Evolutionary conservation across 202 grass and related monocot genomes (phyloP), one percentile per base, ranked within the genome.

Genomic region (Schoenoplectus tabernaemontani): DNA sequence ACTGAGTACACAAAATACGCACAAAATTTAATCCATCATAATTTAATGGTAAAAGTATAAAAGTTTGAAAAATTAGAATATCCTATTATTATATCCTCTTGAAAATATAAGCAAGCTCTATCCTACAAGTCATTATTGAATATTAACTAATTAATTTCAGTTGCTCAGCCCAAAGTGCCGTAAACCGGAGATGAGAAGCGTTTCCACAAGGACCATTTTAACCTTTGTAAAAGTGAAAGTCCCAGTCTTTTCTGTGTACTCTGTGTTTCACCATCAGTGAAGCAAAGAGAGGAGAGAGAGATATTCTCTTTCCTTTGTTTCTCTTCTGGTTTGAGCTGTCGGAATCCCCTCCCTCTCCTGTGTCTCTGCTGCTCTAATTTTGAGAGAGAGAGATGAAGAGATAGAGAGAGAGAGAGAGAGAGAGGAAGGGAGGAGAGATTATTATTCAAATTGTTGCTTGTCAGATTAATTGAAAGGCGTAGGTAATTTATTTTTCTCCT

Each of bases 271-370:
- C 78, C 78, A 43, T 13, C 70, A 58, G 66, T 33, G 62, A 64
- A 84, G 74, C 60, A n/a, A n/a, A n/a, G n/a, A n/a, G n/a, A n/a
- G n/a, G n/a, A n/a, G 24, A 83, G 47, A 72, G 64, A 85, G 65
- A 82, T 47, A 72, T 67, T 69, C 64, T 68, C 80, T 82, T 71
- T 70, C 51, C 47, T 39, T 43, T n/a, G 80, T 82, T 83, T 83
- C 66, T 83, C 56, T 71, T 83, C 81, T 76, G 81, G 64, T 76
- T 74, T 74, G 69, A 83, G 81, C 81, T 83, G 81, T 74, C 81
- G 36, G 81, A 59, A 83, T 83, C 53, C 30, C 26, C 28, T 54
- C 39, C n/a, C n/a, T n/a, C 77, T 37, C 33, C 77, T 73, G 44
- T 51, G 62, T 41, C 64, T 67, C 79, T 58, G 46, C n/a, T 30